Base-by-base conservation (phyloP, 2,329 filamentous ascomycete genomes). In the Colletotrichum scovillei region DNA sequence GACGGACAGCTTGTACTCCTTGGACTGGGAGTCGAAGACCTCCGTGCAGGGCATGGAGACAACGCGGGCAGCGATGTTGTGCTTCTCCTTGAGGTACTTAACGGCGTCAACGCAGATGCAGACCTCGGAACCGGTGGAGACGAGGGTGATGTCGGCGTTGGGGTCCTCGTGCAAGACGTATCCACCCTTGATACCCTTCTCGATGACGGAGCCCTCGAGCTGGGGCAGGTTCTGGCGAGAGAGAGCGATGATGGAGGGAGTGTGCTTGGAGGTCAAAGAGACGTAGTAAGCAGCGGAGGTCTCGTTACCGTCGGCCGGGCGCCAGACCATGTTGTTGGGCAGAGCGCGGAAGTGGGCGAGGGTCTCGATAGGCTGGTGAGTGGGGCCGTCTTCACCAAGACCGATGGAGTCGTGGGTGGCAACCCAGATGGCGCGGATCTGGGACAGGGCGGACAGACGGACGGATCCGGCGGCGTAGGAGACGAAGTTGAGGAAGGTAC, bases 271-370 rank as follows among this genome's bases (percentile, higher is more conserved):
- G 77, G 94, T 98, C 78, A 99, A 88, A 63, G 95, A 94, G 81
- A 97, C 90, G 88, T 98, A 98, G 92, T 98, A 99, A 78, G 97
- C 96, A 81, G 95, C 96, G 82, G 94, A 97, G 80, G 94, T 97
- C 93, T 99, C 97, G 89, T 98, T 98, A 81, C 96, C 96, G 82
- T 98, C 97, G 80, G 97, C 96, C 78, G 97, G 97, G 82, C 97
- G 95, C 97, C 97, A 98, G 80, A 98, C 96, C 94, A 98, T 98
- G 90, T 93, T 94, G 93, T 99, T 99, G 82, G 97, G 97, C 79
- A 98, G 91, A 77, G 97, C 97, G 84, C 97, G 96, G 95, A 98
- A 98, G 88, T 98, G 97, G 74, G 95, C 93, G 76, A 98, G 92
- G 57, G 95, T 98, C 92, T 99, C 97, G 79, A 99, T 98, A 84